These are phyloP conservation scores for Calonectria hongkongensis DNA, from an alignment of 2,329 filamentous ascomycete genomes.

Conservation along the genomic window DNA sequence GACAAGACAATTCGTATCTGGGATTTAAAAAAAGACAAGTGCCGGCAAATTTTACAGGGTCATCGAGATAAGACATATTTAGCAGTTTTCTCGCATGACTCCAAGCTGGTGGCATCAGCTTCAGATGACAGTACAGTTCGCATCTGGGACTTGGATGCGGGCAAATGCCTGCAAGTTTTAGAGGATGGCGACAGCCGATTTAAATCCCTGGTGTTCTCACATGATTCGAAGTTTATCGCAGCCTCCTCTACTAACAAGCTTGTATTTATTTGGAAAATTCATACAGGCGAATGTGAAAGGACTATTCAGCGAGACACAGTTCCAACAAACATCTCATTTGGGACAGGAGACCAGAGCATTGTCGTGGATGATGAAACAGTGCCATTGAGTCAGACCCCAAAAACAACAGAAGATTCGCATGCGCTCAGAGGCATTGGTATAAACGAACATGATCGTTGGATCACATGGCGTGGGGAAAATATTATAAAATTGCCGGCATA, in stretches of 20 bases:
- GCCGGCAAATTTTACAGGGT: neutral
- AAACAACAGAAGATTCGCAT: neutral
- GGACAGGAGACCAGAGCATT: neutral
- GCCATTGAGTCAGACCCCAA: neutral
- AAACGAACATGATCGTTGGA: neutral
- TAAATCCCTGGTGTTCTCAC: neutral
- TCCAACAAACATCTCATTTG: neutral
- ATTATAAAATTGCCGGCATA: neutral
- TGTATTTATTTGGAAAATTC: neutral
- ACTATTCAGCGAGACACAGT: neutral
- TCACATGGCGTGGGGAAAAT: neutral
- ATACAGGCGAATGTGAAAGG: neutral
- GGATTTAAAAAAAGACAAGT: slow-evolving; percentile 12
- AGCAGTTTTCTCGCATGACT: neutral
- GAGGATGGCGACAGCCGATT: neutral
- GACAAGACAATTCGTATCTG: slow-evolving; percentile 29
- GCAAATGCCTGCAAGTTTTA: neutral
- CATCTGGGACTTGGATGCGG: neutral
- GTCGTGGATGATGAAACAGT: neutral
- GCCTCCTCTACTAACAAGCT: neutral
- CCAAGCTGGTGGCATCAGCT: neutral
- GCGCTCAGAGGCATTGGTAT: neutral
- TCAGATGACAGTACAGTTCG: neutral
- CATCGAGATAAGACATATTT: neutral
- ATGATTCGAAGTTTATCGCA: neutral